Conservation (phyloP, 163 green algal genomes). For the Botryococcus braunii region DNA sequence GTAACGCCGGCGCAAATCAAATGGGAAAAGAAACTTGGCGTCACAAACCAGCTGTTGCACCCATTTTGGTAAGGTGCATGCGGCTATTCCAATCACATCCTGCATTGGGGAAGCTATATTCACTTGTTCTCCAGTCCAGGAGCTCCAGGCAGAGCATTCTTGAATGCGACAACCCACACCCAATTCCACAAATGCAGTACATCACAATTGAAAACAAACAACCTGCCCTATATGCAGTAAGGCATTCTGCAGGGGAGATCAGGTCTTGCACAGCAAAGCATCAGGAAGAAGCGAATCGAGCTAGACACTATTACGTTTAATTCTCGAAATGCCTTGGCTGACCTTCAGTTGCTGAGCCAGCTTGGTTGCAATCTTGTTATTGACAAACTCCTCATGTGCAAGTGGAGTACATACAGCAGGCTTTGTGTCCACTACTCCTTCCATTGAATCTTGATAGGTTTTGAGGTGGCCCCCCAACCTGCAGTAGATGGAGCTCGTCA, state of each 20-base stretch:
- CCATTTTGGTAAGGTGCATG: slow-evolving; percentile 70
- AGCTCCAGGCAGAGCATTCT: neutral
- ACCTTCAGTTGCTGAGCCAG: slow-evolving; percentile 83
- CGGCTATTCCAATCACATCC: slow-evolving; percentile 85
- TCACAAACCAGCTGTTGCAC: slow-evolving; percentile 47
- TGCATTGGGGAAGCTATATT: slow-evolving; percentile 21
- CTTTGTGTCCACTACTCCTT: slow-evolving; percentile 20
- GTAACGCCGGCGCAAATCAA: slow-evolving; percentile 73
- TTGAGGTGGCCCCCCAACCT: slow-evolving; percentile 19
- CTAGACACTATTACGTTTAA: too few relatives aligned
- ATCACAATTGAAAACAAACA: neutral
- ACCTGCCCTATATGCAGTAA: neutral
- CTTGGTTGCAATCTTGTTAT: slow-evolving; percentile 79
- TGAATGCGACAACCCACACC: too few relatives aligned
- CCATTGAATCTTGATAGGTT: slow-evolving; percentile 15
- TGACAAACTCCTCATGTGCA: slow-evolving; percentile 65
- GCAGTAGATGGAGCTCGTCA: too few relatives aligned
- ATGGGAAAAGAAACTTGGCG: slow-evolving; percentile 85
- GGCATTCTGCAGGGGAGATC: neutral
- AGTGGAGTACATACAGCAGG: too few relatives aligned
- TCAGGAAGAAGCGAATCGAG: neutral
- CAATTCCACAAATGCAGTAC: neutral
- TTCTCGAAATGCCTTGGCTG: neutral
- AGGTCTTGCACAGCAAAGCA: neutral
- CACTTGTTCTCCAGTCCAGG: neutral